Evolutionary conservation across 805 yeast genomes (phyloP).

Genomic region (Kluyveromyces nonfermentans): DNA sequence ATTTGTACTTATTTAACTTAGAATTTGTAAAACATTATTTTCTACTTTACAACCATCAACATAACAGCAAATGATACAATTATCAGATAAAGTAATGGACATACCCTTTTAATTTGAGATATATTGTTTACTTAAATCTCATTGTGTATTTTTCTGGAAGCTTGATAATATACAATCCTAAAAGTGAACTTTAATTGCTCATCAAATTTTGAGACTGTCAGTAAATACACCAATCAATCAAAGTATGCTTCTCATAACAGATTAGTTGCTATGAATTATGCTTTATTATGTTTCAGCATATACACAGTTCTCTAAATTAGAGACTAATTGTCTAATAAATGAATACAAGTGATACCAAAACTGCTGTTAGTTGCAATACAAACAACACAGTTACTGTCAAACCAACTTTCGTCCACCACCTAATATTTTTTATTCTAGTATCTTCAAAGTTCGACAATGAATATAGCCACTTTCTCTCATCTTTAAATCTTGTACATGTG

Average conservation of each 20-base stretch:
- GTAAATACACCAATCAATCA: too few species aligned
- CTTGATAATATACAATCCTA: too few species aligned
- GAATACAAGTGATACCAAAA: background rate
- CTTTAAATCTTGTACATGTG: background rate
- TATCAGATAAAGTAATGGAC: too few species aligned
- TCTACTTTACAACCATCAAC: background rate
- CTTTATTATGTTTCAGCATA: too few species aligned
- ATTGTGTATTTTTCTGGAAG: too few species aligned
- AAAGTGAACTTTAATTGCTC: too few species aligned
- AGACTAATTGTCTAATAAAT: background rate
- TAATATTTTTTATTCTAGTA: background rate
- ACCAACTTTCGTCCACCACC: constrained; percentile 1
- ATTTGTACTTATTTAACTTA: background rate
- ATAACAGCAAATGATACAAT: background rate
- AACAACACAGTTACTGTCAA: background rate
- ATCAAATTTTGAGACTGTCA: too few species aligned
- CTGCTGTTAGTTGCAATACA: background rate
- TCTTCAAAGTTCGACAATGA: background rate
- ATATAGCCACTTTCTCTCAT: background rate
- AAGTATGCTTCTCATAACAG: too few species aligned
- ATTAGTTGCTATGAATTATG: too few species aligned
- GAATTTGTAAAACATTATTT: background rate
- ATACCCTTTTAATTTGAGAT: too few species aligned
- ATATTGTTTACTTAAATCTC: too few species aligned
- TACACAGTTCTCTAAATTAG: too few species aligned